Evolutionary conservation across 208 protist species (phyloP), one percentile per base, ranked within the genome.

Genomic region (Tetramitus jugosus): DNA sequence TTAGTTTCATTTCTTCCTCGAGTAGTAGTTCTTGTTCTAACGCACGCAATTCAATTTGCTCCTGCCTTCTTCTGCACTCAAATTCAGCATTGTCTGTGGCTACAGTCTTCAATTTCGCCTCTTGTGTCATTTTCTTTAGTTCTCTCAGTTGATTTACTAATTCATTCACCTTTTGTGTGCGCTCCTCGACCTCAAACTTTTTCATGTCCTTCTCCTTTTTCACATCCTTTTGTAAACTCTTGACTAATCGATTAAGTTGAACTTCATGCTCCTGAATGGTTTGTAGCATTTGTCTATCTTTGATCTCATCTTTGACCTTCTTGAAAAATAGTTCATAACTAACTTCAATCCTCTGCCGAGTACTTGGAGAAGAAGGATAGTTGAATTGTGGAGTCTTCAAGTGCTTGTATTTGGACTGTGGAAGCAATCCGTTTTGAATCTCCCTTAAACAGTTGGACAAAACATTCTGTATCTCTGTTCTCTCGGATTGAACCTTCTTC

Each of bases 401-500:
- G 23, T 26, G 29, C n/a, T n/a, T n/a, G n/a, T n/a, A n/a, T n/a
- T n/a, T n/a, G n/a, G n/a, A n/a, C n/a, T n/a, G n/a, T n/a, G n/a
- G n/a, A n/a, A n/a, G n/a, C 17, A 77, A 60, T 23, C 61, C 61
- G 17, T 17, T n/a, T 60, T 46, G 40, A 29, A 77, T 60, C 7
- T 77, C 72, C 31, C n/a, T 20, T 31, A 60, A 33, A 1, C 17
- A 60, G 10, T 6, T 45, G 0, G 23, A 14, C 1, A 77, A 67
- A 7, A 77, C 37, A 0, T 23, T 60, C 49, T 68, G 10, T 2
- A 77, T 77, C 29, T 77, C 72, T 26, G n/a, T 8, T 37, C 72
- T 52, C 60, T 77, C 72, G 6, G 60, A 35, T 49, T 64, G 60
- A 77, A 77, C 39, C 49, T 77, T 77, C n/a, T 77, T 77, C 61